These are phyloP conservation scores for Rhodotorula mucilaginosa DNA, from an alignment of 1,284 basidiomycete species.

Conservation along the genomic window DNA sequence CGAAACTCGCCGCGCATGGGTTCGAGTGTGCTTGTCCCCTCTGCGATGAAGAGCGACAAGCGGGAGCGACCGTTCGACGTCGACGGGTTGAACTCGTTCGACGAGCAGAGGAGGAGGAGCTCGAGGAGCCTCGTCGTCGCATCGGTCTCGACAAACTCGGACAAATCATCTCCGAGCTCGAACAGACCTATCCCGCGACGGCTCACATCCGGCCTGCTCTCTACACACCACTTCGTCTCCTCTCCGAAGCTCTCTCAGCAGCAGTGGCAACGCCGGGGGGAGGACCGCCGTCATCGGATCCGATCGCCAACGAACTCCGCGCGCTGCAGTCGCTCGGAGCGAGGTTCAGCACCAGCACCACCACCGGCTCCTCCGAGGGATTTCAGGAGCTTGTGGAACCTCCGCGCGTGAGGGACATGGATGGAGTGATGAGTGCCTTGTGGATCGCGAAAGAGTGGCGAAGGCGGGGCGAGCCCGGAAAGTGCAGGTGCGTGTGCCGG, in stretches of 20 bases:
- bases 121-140: not conserved
- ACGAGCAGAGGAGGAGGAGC: not conserved
- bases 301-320: slow-evolving; percentile 16
- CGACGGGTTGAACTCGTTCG: not conserved
- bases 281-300: not conserved
- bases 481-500: slow-evolving; percentile 4
- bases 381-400: not conserved
- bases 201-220: slow-evolving; percentile 4
- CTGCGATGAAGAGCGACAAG: slow-evolving; percentile 24
- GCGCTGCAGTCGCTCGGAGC: slow-evolving; percentile 33
- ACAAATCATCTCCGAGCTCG: slow-evolving; percentile 8
- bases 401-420: slow-evolving; percentile 18
- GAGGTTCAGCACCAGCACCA: not conserved
- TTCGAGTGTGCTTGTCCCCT: slow-evolving; percentile 36
- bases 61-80: not conserved
- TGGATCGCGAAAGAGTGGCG: slow-evolving; percentile 14
- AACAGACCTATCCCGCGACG: slow-evolving; percentile 1
- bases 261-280: too few species aligned
- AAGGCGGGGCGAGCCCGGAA: not conserved
- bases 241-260: slow-evolving; percentile 10
- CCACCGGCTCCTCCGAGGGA: too few species aligned
- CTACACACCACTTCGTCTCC: slow-evolving; percentile 9
- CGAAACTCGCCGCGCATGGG: slow-evolving; percentile 25
- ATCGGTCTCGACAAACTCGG: not conserved
- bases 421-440: slow-evolving; percentile 21